Evolutionary conservation across 345 rosid genomes (phyloP), one percentile per base, ranked within the genome.

Genomic region (Dipteronia sinensis): DNA sequence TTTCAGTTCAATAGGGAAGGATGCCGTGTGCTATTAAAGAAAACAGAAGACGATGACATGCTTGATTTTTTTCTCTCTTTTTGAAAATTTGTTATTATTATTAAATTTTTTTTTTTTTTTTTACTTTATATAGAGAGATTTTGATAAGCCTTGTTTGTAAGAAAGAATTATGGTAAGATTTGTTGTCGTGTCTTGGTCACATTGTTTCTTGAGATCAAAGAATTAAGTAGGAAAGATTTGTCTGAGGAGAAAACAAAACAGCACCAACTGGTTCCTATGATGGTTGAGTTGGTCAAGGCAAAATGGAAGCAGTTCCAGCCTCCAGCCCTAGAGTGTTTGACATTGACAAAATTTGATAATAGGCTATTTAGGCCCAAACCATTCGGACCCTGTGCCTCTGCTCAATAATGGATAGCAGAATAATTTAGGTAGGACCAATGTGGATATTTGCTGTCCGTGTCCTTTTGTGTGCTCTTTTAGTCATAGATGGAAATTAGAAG

Each of bases 11-110:
- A 16, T 85, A 13, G 89, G 89, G 62, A 81, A 84, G 74, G 90
- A 91, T 71, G 83, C 87, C 78, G 80, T 94, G 56, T 87, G 93
- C 88, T 92, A 85, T 64, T 89, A 61, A 80, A 46, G 23, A 29
- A 38, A 76, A 55, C 22, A 29, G 10, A 34, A 34, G 46, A 8
- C 46, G 10, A 13, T 16, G 10, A 22, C 65, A 15, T 65, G 4
- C 22, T 53, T 10, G 27, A 3, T 16, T 66, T 55, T 38, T 34
- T 53, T 4, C 0, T 10, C 1, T 27, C 27, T 27, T 27, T 27
- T 27, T 27, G 1, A 27, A 27, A 27, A 27, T 27, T 27, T 27
- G 27, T 12, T 17, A 53, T 17, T 17, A 6, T 53, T 13, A 19
- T 17, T 56, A 20, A n/a, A n/a, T n/a, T n/a, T n/a, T 7, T 6